Base-by-base conservation (phyloP, 192 early-diverging fungal species). In the Podila verticillata region DNA sequence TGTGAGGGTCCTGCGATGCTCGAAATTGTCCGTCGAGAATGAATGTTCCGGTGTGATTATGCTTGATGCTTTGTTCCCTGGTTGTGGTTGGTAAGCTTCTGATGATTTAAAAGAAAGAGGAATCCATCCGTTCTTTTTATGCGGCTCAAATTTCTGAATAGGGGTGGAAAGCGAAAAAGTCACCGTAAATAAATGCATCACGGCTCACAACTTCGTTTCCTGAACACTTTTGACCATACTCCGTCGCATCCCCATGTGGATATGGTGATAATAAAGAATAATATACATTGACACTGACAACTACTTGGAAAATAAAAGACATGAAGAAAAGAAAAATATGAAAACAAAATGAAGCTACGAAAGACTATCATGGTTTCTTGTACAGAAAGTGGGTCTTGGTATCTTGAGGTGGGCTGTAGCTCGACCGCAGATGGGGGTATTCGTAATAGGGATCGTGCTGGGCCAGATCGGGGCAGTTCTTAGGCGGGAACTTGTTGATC, bases 401-500 rank as follows among this genome's bases (percentile, higher is more conserved):
- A 72, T 80, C 77, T 68, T 72, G 77, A 0, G 66, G 61, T 19
- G 48, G 61, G 60, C 60, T 66, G 17, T 66, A 72, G 49, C 61
- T 56, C 59, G 63, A 47, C 39, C 77, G 65, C 60, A 54, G 49
- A 48, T 71, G 58, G 1, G 77, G 66, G 62, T 65, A 72, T 47
- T 80, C 77, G 57, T 54, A 68, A 47, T 59, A 80, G 12, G 68
- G 65, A 48, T 82, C 69, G 61, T 82, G 68, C n/a, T 74, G 81
- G 4, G 60, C 68, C 8, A 82, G 73, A 65, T 82, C 74, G 8
- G 72, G 72, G 49, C 70, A 74, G 61, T 75, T 77, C 67, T 83
- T 83, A 19, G 83, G 86, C 19, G 88, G 84, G 83, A 91, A 90
- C 82, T 87, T 87, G 80, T 91, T 92, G 73, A 92, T 90, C 48